phyloP scores from a whole-genome alignment of 2,329 filamentous ascomycete species.

The Alternaria angustiovoidea region DNA sequence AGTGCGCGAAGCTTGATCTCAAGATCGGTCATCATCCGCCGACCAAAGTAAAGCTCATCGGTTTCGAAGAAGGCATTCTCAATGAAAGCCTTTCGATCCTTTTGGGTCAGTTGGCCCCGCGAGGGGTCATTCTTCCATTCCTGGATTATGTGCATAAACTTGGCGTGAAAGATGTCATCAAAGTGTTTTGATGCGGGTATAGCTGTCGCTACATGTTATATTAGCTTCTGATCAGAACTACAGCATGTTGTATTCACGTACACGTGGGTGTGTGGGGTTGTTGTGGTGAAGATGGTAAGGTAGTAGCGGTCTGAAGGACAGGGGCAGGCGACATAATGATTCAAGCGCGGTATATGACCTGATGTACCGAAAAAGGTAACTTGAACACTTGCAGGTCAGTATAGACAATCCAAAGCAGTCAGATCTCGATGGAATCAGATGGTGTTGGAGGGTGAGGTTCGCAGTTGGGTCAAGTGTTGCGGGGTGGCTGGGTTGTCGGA shows the following conservation, averaged over 20 bases:
- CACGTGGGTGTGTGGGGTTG: conserved; percentile 23
- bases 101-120: conserved; percentile 38
- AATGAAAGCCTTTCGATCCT: conserved; percentile 46
- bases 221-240: conserved; percentile 10
- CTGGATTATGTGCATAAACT: conserved; percentile 46
- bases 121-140: conserved; percentile 43
- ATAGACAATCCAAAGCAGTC: conserved; percentile 2
- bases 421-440: conserved; percentile 36
- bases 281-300: conserved; percentile 32
- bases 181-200: conserved; percentile 34
- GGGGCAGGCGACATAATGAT: conserved; percentile 48
- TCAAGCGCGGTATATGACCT: conserved; percentile 35
- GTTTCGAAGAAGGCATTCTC: conserved; percentile 41
- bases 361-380: conserved; percentile 30
- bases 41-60: conserved; percentile 41
- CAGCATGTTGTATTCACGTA: conserved; percentile 14
- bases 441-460: conserved; percentile 28
- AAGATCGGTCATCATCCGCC: conserved; percentile 37
- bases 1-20: conserved; percentile 49
- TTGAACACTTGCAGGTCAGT: conserved; percentile 6
- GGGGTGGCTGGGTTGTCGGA: conserved; percentile 36
- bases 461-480: conserved; percentile 22
- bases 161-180: conserved; percentile 47
- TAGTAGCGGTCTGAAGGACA: conserved; percentile 31
- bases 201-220: conserved; percentile 19